phyloP scores from a whole-genome alignment of 2,329 filamentous ascomycete genomes.

The Nothophoma quercina region DNA sequence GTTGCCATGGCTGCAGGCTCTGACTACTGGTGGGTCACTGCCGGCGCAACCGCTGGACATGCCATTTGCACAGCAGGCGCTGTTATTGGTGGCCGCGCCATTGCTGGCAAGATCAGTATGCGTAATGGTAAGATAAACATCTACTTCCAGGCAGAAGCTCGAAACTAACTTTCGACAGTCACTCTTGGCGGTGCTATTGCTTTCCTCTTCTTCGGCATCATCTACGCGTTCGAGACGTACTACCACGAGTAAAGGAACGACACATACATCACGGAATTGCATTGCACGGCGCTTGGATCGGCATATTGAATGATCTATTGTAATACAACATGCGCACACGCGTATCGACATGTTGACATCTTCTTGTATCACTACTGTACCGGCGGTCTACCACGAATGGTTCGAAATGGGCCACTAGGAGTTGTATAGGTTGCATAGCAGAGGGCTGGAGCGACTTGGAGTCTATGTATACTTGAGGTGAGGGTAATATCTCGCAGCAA shows the following conservation, averaged over 20 bases:
- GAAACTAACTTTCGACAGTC: conserved; percentile 63
- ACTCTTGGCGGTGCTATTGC: conserved; percentile 90
- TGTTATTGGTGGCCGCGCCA: conserved; percentile 88
- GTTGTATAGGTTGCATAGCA: conserved; percentile 7
- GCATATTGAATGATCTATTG: conserved; percentile 23
- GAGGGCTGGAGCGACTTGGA: background rate
- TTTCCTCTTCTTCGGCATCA: conserved; percentile 89
- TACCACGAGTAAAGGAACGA: conserved; percentile 53
- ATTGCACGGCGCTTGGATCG: conserved; percentile 33
- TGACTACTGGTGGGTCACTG: conserved; percentile 98
- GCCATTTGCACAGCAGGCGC: conserved; percentile 89
- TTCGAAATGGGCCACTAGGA: background rate
- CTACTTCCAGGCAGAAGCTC: background rate
- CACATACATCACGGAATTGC: conserved; percentile 19
- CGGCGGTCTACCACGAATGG: conserved; percentile 1
- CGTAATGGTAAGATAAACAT: conserved; percentile 79
- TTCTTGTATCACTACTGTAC: conserved; percentile 17
- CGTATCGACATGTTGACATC: background rate
- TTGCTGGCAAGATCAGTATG: conserved; percentile 93
- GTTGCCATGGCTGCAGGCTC: conserved; percentile 98
- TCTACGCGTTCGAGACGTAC: conserved; percentile 86
- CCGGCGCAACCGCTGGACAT: conserved; percentile 86
- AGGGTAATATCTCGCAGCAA: background rate
- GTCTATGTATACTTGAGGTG: background rate
- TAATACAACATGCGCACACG: conserved; percentile 23